phyloP scores from a whole-genome alignment of 164 flowering plant species.

The Platanus orientalis region DNA sequence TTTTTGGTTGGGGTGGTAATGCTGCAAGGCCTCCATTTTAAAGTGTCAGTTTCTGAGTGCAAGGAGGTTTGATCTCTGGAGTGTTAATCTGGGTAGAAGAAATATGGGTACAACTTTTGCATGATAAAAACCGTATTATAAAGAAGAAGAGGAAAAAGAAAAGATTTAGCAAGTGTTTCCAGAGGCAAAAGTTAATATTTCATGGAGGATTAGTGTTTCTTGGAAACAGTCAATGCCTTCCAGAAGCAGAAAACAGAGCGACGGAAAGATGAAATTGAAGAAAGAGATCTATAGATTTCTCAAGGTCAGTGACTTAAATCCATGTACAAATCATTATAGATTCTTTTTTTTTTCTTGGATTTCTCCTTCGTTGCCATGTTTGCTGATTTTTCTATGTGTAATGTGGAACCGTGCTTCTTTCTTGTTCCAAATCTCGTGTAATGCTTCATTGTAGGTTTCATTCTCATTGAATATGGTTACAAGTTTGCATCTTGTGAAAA shows the following conservation, averaged over 20 bases:
- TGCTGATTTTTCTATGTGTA: not conserved
- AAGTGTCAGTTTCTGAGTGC: not conserved
- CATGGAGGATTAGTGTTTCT: not conserved
- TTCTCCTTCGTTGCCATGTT: not conserved
- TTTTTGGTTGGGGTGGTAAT: slow-evolving; percentile 30
- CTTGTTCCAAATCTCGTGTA: not conserved
- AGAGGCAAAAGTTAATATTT: not conserved
- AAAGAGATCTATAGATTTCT: not conserved
- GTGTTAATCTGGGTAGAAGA: not conserved
- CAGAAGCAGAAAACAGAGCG: too few relatives aligned
- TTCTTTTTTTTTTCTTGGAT: not conserved
- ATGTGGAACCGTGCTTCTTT: not conserved
- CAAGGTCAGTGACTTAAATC: not conserved
- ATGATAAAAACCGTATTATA: not conserved
- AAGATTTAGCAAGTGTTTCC: too few relatives aligned
- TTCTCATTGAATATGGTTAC: not conserved
- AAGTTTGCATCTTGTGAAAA: not conserved
- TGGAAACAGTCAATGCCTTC: too few relatives aligned
- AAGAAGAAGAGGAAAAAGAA: not conserved
- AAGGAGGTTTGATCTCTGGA: not conserved
- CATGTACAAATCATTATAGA: not conserved
- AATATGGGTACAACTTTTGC: not conserved
- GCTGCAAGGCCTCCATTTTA: slow-evolving; percentile 28
- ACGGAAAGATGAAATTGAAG: not conserved
- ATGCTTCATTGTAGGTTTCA: not conserved